Base-by-base conservation (phyloP, 352 stramenopile species). In the Globisporangium emineosum region DNA sequence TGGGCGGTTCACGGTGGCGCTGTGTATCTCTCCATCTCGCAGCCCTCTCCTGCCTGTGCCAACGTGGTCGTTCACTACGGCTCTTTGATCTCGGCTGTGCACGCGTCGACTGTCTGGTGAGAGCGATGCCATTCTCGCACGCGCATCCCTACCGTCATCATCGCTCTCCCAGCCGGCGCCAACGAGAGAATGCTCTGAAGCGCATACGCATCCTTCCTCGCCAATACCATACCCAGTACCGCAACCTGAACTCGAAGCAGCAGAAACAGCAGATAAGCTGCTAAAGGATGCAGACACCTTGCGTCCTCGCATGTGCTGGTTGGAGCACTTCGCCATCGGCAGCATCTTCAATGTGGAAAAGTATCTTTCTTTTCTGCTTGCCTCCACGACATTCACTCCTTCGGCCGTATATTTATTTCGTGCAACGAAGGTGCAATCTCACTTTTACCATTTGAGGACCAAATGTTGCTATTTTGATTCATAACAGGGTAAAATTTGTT, bases 1-100 rank as follows among this genome's bases (percentile, higher is more conserved):
- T 4, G 74, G 74, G 1, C 72, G 77, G 60, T 83, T 78, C 27
- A 85, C 50, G 10, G 76, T 67, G 19, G 74, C 67, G 2, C 33
- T 12, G 3, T 29, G 59, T 17, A 37, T 64, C 17, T 62, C 56
- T 30, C 77, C 77, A 32, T 85, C 75, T 12, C 75, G 30, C 40
- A 68, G 66, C 0, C 76, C 76, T 61, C 74, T 66, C 6, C 55
- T 66, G 10, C 64, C 58, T 1, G 57, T 49, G 4, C 59, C 63
- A 19, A 64, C 29, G 37, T 56, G 56, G 7, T 33, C 9, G 17
- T 30, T 51, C 40, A 33, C 49, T 25, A 17, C 23, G 2, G 15
- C 9, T 53, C 42, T 51, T 9, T 19, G 35, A 9, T 42, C 51
- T 8, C 9, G 19, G 8, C 3, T 42, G 19, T 29, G 51, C 7